Base-by-base conservation (phyloP, 2,329 filamentous ascomycete species). In the Anthostomella pinea region DNA sequence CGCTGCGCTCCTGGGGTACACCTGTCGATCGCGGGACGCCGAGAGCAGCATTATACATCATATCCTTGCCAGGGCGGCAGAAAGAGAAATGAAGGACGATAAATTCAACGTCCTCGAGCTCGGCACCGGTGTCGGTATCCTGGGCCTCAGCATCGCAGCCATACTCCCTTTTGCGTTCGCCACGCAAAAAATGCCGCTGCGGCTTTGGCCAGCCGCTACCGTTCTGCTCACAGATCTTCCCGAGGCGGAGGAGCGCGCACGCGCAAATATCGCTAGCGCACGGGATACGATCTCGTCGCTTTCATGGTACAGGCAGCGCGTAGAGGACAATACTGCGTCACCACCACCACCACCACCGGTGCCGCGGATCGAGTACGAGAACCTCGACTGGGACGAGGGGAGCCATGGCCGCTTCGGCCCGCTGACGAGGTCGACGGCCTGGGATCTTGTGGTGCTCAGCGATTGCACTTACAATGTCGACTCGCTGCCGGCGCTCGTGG, bases 381-480 rank as follows among this genome's bases (percentile, higher is more conserved):
- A 71, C 27, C 62, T 79, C 8, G 73, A 79, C 56, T 80, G 77
- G 77, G 67, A 76, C 15, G 64, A 74, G 20, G 75, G 71, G 1
- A 57, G 63, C 18, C 41, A 56, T 2, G 73, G 72, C 1, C 38
- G 32, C 0, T 73, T 79, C 42, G 71, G 70, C 0, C 47, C 60
- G 0, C 52, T 64, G 16, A 64, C 63, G 2, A 43, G 48, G n/a
- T 57, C 62, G 1, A 58, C 56, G 3, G 41, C 54, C 3, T 80
- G 75, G 75, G 70, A 79, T 40, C 57, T 79, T 5, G 51, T 78
- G 30, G 63, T 77, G 34, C 60, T 80, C 15, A 78, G 75, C 52
- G 77, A 81, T 54, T 79, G 77, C 65, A 79, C 75, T 0, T 80
- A 80, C 63, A 80, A 80, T 43, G 70, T 68, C 35, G 75, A 79